These are phyloP conservation scores for Asterochloris sp. DNA, from an alignment of 139 green algal species.

Conservation along the genomic window DNA sequence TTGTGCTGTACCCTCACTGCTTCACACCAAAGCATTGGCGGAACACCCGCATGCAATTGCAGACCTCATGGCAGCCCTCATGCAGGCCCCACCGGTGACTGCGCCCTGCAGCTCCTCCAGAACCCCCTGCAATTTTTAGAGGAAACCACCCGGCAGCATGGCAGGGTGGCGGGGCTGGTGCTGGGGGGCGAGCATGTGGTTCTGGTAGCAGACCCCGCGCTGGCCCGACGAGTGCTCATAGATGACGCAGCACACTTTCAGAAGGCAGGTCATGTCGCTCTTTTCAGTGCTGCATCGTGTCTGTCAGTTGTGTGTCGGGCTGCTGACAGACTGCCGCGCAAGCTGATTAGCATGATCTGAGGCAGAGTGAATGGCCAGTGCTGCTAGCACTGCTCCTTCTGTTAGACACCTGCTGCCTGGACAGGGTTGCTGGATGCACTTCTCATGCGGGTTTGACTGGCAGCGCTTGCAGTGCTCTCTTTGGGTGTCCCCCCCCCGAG, in stretches of 20 bases:
- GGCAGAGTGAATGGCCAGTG: too few relatives aligned
- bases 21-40: too few relatives aligned
- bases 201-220: conserved; percentile 51
- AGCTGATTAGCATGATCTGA: too few relatives aligned
- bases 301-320: too few relatives aligned
- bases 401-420: neutral
- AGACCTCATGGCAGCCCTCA: neutral
- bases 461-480: neutral
- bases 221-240: conserved; percentile 36
- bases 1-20: too few relatives aligned
- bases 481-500: neutral
- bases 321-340: too few relatives aligned
- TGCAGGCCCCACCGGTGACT: conserved; percentile 61
- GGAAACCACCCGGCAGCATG: conserved; percentile 28
- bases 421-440: neutral
- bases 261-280: conserved; percentile 13
- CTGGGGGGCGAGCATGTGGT: conserved; percentile 80
- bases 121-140: conserved; percentile 69
- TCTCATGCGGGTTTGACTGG: neutral
- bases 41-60: neutral
- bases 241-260: conserved; percentile 26
- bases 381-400: neutral
- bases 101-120: conserved; percentile 49
- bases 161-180: conserved; percentile 59
- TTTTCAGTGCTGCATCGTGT: neutral